Evolutionary conservation across 495 filamentous ascomycete species (phyloP), one percentile per base, ranked within the genome.

Genomic region (Podospora pseudopauciseta): DNA sequence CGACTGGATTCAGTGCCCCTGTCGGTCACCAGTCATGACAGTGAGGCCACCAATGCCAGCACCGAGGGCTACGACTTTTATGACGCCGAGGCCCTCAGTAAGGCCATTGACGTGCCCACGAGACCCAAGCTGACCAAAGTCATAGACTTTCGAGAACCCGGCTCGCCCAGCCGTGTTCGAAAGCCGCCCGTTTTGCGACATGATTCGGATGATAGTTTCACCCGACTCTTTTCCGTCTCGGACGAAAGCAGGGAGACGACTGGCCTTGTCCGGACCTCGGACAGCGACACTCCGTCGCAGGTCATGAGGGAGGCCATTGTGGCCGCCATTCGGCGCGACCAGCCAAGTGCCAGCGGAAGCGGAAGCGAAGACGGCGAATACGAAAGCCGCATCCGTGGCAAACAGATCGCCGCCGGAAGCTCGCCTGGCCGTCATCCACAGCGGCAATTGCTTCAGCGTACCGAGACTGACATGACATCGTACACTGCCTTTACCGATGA

Each of bases 131-230:
- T 70, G 18, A 68, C 75, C 26, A 75, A 69, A 44, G 72, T 62
- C n/a, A 70, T 79, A 20, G 80, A 80, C 32, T 80, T 76, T 34
- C 58, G 32, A 0, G 73, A 68, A n/a, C 67, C 70, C 3, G 68
- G 71, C 2, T 76, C 76, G 16, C 76, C 73, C 2, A 73, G 66
- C 18, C 64, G 67, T 23, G 54, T 28, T 34, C 70, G 77, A 19
- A 79, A 82, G 23, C 77, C 81, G 0, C 77, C 79, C 0, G 83
- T 88, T 20, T 73, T 84, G 26, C 84, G 90, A 23, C 89, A 90
- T 60, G 88, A 93, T 69, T 96, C 92, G 2, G 86, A 88, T 26
- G 92, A 94, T 68, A 93, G 91, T 71, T 92, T 92, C 70, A 67
- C 71, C 11, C 86, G 90, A 39, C 87, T 95, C 81, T 92, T 96